Evolutionary conservation across 805 yeast genomes (phyloP).

Genomic region (Hanseniaspora jakobsenii): DNA sequence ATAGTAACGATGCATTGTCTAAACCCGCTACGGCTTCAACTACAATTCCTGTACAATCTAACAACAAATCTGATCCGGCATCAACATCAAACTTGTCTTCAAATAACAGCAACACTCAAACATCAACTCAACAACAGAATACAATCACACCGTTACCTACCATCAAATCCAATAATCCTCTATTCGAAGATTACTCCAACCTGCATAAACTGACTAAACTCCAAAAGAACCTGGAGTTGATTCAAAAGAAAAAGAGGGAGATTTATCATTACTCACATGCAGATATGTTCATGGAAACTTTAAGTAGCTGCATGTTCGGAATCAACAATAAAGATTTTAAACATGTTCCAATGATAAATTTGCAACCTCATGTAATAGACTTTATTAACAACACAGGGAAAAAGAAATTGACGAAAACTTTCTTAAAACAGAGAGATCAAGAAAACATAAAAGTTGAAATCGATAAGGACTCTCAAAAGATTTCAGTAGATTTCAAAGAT

Average conservation of each 20-base stretch:
- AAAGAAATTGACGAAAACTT: constrained; percentile 25
- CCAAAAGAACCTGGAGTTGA: constrained; percentile 26
- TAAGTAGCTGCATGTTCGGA: constrained; percentile 26
- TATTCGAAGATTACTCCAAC: constrained; percentile 25
- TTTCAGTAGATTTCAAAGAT: constrained; percentile 8
- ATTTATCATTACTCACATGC: constrained; percentile 24
- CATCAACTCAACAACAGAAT: not conserved
- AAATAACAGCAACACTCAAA: constrained; percentile 10
- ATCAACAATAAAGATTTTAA: constrained; percentile 24
- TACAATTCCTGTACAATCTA: constrained; percentile 18
- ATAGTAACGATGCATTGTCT: no score
- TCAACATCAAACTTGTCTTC: constrained; percentile 21
- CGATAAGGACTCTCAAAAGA: not conserved
- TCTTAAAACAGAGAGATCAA: constrained; percentile 26
- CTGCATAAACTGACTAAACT: constrained; percentile 23
- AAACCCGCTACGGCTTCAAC: not conserved
- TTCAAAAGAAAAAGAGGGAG: constrained; percentile 29
- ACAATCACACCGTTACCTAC: constrained; percentile 12
- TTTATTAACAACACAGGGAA: constrained; percentile 28
- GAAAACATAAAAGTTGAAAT: constrained; percentile 18
- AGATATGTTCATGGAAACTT: constrained; percentile 26
- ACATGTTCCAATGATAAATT: constrained; percentile 19
- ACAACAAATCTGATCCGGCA: constrained; percentile 14
- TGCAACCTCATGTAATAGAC: constrained; percentile 24
- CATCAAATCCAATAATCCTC: constrained; percentile 21